phyloP scores from a whole-genome alignment of 108 stramenopile species.

The Cafeteria roenbergensis region DNA sequence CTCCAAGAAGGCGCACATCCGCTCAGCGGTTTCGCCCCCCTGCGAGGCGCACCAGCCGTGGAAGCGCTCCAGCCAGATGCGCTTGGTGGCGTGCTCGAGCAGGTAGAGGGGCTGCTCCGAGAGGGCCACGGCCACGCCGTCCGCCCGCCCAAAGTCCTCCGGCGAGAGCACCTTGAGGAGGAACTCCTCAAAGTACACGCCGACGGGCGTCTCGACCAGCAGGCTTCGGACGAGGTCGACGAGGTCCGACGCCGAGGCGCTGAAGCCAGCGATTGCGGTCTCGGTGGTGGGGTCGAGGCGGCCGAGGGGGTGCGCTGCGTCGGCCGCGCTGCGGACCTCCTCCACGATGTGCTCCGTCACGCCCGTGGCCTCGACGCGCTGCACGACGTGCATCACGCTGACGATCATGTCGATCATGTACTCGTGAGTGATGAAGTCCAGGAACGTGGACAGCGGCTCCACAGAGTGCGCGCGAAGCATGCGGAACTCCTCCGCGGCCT shows the following conservation, averaged over 20 bases:
- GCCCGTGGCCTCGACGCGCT: slow-evolving; percentile 79
- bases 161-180: slow-evolving; percentile 56
- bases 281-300: slow-evolving; percentile 91
- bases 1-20: slow-evolving; percentile 89
- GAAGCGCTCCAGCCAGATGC: slow-evolving; percentile 96
- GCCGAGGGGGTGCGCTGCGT: slow-evolving; percentile 93
- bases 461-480: slow-evolving; percentile 88
- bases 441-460: slow-evolving; percentile 81
- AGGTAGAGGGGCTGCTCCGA: slow-evolving; percentile 96
- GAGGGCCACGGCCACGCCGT: slow-evolving; percentile 69
- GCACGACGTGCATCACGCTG: slow-evolving; percentile 94
- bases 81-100: slow-evolving; percentile 90
- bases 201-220: slow-evolving; percentile 93
- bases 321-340: slow-evolving; percentile 85
- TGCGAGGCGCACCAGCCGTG: slow-evolving; percentile 56
- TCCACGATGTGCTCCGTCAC: slow-evolving; percentile 48
- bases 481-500: slow-evolving; percentile 88
- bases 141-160: slow-evolving; percentile 18
- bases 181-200: slow-evolving; percentile 79
- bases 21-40: slow-evolving; percentile 78
- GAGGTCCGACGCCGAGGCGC: slow-evolving; percentile 74
- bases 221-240: slow-evolving; percentile 94
- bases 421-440: slow-evolving; percentile 97
- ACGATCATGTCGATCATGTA: slow-evolving; percentile 99
- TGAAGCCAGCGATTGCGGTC: slow-evolving; percentile 90